A percentile compares a stretch with the other conserved stretches of the same genome.
Conservation (phyloP, 2,329 filamentous ascomycete genomes). For the Chaetomium sp. region DNA sequence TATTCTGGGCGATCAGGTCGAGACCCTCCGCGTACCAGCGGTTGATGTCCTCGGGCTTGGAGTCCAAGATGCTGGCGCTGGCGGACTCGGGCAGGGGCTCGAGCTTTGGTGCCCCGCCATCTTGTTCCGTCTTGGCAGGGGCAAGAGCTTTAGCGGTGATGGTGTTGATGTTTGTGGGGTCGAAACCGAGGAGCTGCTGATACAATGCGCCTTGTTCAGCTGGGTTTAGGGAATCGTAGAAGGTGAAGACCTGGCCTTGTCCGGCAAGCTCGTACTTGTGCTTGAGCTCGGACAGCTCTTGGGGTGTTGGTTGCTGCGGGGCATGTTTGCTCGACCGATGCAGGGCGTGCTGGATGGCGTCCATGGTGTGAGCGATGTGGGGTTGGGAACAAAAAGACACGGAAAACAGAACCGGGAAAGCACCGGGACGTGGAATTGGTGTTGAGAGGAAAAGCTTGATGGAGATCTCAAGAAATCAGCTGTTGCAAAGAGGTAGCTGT, state of each 20-base stretch:
- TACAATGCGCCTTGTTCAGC: slow-evolving; percentile 72
- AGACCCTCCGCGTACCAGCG: slow-evolving; percentile 80
- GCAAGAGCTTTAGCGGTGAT: slow-evolving; percentile 77
- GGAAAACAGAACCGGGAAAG: not conserved
- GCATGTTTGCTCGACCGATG: not conserved
- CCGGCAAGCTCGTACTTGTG: slow-evolving; percentile 66
- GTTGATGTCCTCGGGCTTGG: slow-evolving; percentile 67
- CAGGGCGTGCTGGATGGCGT: not conserved
- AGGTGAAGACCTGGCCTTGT: slow-evolving; percentile 79
- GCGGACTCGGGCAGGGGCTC: slow-evolving; percentile 84
- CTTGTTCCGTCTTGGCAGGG: slow-evolving; percentile 58
- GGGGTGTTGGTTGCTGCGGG: slow-evolving; percentile 48
- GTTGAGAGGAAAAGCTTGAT: not conserved
- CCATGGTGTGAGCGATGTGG: not conserved
- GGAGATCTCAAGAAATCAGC: not conserved
- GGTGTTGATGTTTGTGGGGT: slow-evolving; percentile 81
- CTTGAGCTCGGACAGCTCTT: slow-evolving; percentile 61
- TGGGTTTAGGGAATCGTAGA: slow-evolving; percentile 71
- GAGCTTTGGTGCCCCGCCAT: slow-evolving; percentile 46
- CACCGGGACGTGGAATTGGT: not conserved
- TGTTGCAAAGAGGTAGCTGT: not conserved
- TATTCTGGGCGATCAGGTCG: slow-evolving; percentile 70
- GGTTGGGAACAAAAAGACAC: not conserved
- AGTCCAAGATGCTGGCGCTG: slow-evolving; percentile 87
- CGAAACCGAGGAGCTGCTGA: slow-evolving; percentile 73